phyloP scores from a whole-genome alignment of 2,329 filamentous ascomycete species.

The Coniochaeta hoffmannii region DNA sequence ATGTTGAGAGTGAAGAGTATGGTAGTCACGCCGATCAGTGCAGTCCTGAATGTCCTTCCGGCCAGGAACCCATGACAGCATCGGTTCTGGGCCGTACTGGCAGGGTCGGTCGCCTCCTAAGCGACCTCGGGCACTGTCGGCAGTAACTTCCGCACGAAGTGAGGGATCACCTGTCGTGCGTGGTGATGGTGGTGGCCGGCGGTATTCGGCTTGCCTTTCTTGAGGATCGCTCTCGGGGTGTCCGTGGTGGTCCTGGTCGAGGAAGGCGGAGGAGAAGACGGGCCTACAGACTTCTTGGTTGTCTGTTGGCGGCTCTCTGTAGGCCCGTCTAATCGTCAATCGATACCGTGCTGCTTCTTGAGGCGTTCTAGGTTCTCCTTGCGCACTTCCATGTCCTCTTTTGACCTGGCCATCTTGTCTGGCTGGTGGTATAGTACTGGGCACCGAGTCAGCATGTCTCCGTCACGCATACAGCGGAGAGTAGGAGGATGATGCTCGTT shows the following conservation, averaged over 20 bases:
- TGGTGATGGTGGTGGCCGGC: constrained; percentile 18
- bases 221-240: constrained; percentile 30
- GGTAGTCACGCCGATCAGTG: background rate
- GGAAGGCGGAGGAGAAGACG: constrained; percentile 44
- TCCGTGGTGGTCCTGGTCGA: constrained; percentile 26
- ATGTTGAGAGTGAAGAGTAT: background rate
- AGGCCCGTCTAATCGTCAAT: constrained; percentile 81
- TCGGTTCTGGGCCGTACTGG: too few relatives aligned
- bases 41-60: background rate
- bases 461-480: background rate
- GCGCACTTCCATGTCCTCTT: constrained; percentile 88
- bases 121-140: constrained; percentile 27
- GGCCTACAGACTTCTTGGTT: constrained; percentile 48
- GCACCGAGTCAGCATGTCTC: constrained; percentile 4
- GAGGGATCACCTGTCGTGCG: constrained; percentile 25
- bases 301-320: constrained; percentile 40
- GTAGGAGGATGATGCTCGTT: background rate
- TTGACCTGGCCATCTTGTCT: constrained; percentile 68
- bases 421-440: constrained; percentile 57
- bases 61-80: too few relatives aligned
- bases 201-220: constrained; percentile 32
- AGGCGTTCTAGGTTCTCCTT: constrained; percentile 97
- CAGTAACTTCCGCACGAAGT: constrained; percentile 28
- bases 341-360: constrained; percentile 96
- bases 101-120: constrained; percentile 7